Evolutionary conservation across 2,329 filamentous ascomycete species (phyloP), one percentile per base, ranked within the genome.

Genomic region (Fusarium hostae): DNA sequence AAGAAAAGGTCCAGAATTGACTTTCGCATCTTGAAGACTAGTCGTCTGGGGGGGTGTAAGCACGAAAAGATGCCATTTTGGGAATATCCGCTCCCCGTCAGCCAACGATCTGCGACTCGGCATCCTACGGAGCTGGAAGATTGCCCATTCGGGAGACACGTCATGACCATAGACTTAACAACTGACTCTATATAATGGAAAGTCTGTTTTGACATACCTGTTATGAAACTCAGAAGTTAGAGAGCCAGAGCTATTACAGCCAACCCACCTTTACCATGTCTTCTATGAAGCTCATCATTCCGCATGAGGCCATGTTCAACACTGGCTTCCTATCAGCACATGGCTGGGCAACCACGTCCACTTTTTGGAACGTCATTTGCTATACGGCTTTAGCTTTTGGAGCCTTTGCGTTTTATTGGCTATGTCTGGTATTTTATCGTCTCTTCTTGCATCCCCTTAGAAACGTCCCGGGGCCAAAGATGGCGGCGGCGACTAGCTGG

Each of bases 111-210:
- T 37, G 34, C 34, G 16, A 16, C 24, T 15, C 5, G 18, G 24
- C 50, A 52, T 52, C 50, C 50, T 39, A 52, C 50, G 50, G 34
- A 52, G 34, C 32, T 40, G 50, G 50, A 52, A 40, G n/a, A 52
- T 12, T 52, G 18, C 34, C 34, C 26, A 26, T 39, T 52, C 5
- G 22, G 34, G 34, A n/a, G 32, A 52, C 16, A 18, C 35, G 13
- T 39, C 24, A 52, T 39, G 4, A n/a, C 9, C 32, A 9, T 35
- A 52, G 12, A 26, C 9, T n/a, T n/a, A n/a, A n/a, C n/a, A n/a
- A n/a, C n/a, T n/a, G n/a, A n/a, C n/a, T n/a, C n/a, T n/a, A n/a
- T n/a, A n/a, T n/a, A n/a, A n/a, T n/a, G n/a, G n/a, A n/a, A n/a
- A n/a, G n/a, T n/a, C n/a, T n/a, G n/a, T n/a, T n/a, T n/a, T n/a